A percentile compares a stretch with the other conserved stretches of the same genome.
phyloP scores from a whole-genome alignment of 2,329 filamentous ascomycete species.

The Berkeleyomyces rouxiae region DNA sequence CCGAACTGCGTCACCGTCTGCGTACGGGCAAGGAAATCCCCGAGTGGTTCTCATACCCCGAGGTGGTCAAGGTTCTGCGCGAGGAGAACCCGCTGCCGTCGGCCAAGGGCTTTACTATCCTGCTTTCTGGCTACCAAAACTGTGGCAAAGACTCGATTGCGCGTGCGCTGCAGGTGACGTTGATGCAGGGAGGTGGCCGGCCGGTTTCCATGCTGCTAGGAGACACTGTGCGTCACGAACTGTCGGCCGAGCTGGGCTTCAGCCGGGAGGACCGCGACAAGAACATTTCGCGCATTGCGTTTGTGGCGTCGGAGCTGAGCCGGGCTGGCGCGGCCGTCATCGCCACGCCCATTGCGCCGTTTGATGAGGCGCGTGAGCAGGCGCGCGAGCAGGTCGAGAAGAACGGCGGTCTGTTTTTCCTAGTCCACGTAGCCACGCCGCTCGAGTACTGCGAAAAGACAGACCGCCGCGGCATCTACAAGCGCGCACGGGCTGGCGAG shows the following conservation, averaged over 20 bases:
- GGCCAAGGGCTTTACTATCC: constrained; percentile 92
- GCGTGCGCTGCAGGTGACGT: constrained; percentile 84
- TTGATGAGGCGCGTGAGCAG: constrained; percentile 57
- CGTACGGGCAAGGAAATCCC: constrained; percentile 87
- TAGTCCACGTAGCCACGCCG: constrained; percentile 84
- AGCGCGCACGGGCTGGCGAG: constrained; percentile 66
- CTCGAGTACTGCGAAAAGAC: constrained; percentile 91
- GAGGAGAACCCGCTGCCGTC: constrained; percentile 88
- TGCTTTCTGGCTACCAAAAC: constrained; percentile 95
- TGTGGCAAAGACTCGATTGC: constrained; percentile 93
- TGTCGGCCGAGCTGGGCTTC: constrained; percentile 92
- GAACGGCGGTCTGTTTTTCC: constrained; percentile 69
- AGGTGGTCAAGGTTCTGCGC: constrained; percentile 89
- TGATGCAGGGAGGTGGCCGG: constrained; percentile 94
- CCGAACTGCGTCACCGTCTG: constrained; percentile 82
- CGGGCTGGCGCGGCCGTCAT: constrained; percentile 88
- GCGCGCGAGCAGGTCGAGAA: constrained; percentile 77
- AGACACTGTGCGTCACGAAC: constrained; percentile 84
- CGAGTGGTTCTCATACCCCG: constrained; percentile 99
- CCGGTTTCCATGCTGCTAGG: constrained; percentile 88
- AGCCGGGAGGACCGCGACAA: constrained; percentile 78
- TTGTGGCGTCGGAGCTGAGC: constrained; percentile 89
- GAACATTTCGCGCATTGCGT: constrained; percentile 92
- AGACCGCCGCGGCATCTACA: constrained; percentile 82
- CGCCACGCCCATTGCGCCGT: constrained; percentile 88